These are phyloP conservation scores for Aspergillus puulaauensis DNA, from an alignment of 2,329 filamentous ascomycete species.

Conservation along the genomic window DNA sequence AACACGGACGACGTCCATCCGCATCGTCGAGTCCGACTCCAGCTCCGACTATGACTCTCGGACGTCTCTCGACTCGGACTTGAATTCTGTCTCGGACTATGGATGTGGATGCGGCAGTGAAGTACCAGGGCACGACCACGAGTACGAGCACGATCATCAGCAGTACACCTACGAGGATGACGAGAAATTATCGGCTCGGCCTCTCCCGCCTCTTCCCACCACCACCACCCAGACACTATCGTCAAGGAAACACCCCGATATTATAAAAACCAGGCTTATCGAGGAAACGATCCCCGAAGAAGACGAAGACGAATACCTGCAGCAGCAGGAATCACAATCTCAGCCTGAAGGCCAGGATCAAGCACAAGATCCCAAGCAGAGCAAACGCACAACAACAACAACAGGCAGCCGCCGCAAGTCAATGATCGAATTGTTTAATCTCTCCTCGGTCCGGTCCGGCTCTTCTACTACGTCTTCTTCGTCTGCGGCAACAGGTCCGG, in stretches of 20 bases:
- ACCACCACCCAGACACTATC: neutral
- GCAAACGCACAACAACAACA: slow-evolving; percentile 9
- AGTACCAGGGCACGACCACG: neutral
- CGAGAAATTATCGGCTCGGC: neutral
- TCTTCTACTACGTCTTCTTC: neutral
- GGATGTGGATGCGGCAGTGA: neutral
- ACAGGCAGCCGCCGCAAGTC: slow-evolving; percentile 18
- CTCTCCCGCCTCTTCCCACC: neutral
- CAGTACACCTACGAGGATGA: neutral
- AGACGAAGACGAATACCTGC: slow-evolving; percentile 8
- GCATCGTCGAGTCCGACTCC: slow-evolving; percentile 15
- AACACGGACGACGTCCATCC: slow-evolving; percentile 12
- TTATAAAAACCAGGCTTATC: slow-evolving; percentile 15
- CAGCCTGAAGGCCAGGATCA: neutral
- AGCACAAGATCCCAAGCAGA: neutral
- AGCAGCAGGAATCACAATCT: neutral
- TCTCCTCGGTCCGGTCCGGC: neutral
- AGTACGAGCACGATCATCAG: neutral
- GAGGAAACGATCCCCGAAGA: slow-evolving; percentile 22
- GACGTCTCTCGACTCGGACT: neutral
- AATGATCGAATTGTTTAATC: slow-evolving; percentile 21
- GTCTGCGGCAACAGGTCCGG: neutral
- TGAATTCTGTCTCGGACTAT: neutral
- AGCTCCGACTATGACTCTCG: neutral
- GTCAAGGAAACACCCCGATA: slow-evolving; percentile 12